Conservation (phyloP, 2,329 filamentous ascomycete genomes). For the Tolypocladium endophyticum region DNA sequence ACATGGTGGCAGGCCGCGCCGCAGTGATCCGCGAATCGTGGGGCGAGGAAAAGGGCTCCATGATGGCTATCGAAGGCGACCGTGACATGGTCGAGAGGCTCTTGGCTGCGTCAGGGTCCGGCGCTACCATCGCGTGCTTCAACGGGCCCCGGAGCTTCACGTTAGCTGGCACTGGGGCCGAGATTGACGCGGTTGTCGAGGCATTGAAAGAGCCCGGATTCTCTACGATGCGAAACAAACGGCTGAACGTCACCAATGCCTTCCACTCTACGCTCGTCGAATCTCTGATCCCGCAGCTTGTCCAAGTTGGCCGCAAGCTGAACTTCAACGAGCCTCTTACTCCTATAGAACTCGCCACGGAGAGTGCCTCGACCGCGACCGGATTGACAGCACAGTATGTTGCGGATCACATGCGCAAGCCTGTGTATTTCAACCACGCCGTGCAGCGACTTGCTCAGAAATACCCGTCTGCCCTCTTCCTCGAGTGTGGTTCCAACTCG, state of each 20-base stretch:
- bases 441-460: not conserved
- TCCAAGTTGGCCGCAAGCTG: not conserved
- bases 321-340: not conserved
- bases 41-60: not conserved
- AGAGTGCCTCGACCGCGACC: not conserved
- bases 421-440: not conserved
- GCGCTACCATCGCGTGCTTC: not conserved
- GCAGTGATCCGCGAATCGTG: not conserved
- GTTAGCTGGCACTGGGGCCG: not conserved
- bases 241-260: not conserved
- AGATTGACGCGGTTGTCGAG: not conserved
- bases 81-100: not conserved
- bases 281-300: not conserved
- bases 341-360: not conserved
- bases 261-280: not conserved
- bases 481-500: not conserved
- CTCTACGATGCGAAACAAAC: not conserved
- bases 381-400: not conserved
- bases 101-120: not conserved
- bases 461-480: not conserved
- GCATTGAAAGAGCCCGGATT: not conserved
- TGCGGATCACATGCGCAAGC: not conserved
- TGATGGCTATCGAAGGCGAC: not conserved
- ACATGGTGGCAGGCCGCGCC: not conserved
- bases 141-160: not conserved